Evolutionary conservation across 228 moss, liverwort and hornwort genomes (phyloP), one percentile per base, ranked within the genome.

Genomic region (Sphagnum magellanicum): DNA sequence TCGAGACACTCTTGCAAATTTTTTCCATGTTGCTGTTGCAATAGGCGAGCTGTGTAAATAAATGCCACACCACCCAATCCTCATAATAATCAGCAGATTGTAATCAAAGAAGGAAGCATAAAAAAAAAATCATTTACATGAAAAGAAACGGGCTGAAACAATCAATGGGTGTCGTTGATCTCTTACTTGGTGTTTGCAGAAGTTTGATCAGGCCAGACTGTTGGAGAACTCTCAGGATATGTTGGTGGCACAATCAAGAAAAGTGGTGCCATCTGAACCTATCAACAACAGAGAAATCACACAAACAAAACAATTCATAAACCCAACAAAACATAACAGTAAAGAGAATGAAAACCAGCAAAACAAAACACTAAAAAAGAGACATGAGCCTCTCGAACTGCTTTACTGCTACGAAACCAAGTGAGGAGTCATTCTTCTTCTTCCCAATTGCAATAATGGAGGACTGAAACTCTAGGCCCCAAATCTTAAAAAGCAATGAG

Each of bases 181-280:
- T 32, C 32, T 32, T 83, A 95, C 92, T 87, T 88, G 59, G 83
- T 62, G 70, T 92, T 88, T 72, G 87, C 84, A 64, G 81, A 77
- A 76, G 81, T 79, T 71, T 84, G 63, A 52, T 95, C 92, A 65
- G 84, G 83, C 91, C 90, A 90, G 50, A 87, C 76, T 53, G 63
- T 51, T 53, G 94, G 94, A 60, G 90, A 88, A 68, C 86, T 83
- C 77, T 87, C 90, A 70, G 94, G 94, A 67, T 95, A 95, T 59
- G 86, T 90, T 51, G 92, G 90, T 52, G 78, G 88, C 67, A 94
- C 76, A 10, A 89, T 84, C 68, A 94, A 69, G 73, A 73, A 89
- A 6, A 94, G 83, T 13, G 84, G 83, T 67, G 94, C 91, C 74
- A 83, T 82, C 4, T 83, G 79, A 69, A 90, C 73, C 92, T 95